Base-by-base conservation (phyloP, 768 basidiomycete species). In the Chalciporus pseudorubinellus region DNA sequence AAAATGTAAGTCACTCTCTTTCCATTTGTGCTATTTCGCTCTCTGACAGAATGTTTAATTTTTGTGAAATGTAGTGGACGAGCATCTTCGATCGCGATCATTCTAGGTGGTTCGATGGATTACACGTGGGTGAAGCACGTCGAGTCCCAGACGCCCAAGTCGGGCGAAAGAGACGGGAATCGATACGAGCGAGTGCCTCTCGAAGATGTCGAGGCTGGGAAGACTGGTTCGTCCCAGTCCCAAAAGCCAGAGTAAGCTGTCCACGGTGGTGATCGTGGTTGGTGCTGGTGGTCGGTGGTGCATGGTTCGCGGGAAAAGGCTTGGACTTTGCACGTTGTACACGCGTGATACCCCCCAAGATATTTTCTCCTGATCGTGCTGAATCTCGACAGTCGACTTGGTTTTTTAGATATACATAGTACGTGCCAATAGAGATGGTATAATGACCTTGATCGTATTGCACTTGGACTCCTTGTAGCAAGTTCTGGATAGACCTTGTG, bases 81-180 rank as follows among this genome's bases (percentile, higher is more conserved):
- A 26, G 85, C 80, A 6, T 76, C 84, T 10, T 92, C 92, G 2
- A 92, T 95, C 55, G 79, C 77, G 3, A 84, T 82, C 56, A 95
- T 95, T 63, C 83, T 95, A 24, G 62, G 75, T 28, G 92, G 92
- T 18, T 95, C 92, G 0, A 67, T 90, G 33, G 84, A 84, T 68
- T 95, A 95, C 69, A 93, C 91, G 3, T 92, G 90, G 90, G 77
- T 89, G 48, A 92, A 92, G 66, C 85, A 92, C 66, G 60, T 76
- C 56, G 90, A 92, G 67, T 76, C 81, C 8, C 78, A 78, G 51
- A 55, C 69, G 5, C 56, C 74, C 22, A 62, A 72, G 24, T 31
- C 58, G 39, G 68, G 61, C 3, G 64, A 69, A 36, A 58, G 62
- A 42, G 65, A 63, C 21, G 57, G 55, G 10, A 42, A 12, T 44